Conservation (phyloP, 768 basidiomycete species). For the Lactarius quietus region DNA sequence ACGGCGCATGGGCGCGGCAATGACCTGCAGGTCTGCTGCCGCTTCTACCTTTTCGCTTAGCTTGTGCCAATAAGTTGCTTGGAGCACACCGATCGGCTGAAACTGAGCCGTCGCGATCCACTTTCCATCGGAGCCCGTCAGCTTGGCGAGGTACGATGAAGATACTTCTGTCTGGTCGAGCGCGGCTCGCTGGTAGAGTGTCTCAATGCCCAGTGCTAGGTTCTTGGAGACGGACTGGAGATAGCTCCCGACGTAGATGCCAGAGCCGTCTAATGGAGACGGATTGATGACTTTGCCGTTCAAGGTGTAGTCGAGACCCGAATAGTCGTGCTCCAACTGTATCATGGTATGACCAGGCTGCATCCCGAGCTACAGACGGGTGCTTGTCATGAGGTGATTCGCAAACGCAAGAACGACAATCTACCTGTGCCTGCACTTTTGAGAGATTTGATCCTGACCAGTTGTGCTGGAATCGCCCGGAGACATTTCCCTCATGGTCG, state of each 20-base stretch:
- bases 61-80: too few relatives aligned
- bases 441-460: slow-evolving; percentile 76
- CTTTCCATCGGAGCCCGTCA: too few relatives aligned
- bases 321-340: slow-evolving; percentile 91
- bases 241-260: slow-evolving; percentile 89
- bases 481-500: slow-evolving; percentile 90
- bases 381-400: too few relatives aligned
- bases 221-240: slow-evolving; percentile 91
- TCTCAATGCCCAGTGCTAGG: slow-evolving; percentile 83
- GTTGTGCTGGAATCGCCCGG: slow-evolving; percentile 82
- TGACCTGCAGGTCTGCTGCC: too few relatives aligned
- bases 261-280: slow-evolving; percentile 79
- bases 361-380: slow-evolving; percentile 67
- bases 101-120: too few relatives aligned
- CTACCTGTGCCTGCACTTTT: slow-evolving; percentile 85
- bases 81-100: too few relatives aligned
- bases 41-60: too few relatives aligned
- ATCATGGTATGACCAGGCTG: slow-evolving; percentile 84
- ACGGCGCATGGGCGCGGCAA: too few relatives aligned
- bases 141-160: too few relatives aligned
- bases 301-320: slow-evolving; percentile 79
- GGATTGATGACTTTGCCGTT: slow-evolving; percentile 72
- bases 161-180: slow-evolving; percentile 66
- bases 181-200: slow-evolving; percentile 74
- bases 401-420: slow-evolving; percentile 29